Evolutionary conservation across 192 early-diverging fungal species (phyloP), one percentile per base, ranked within the genome.

Genomic region (Obelidium mucronatum): DNA sequence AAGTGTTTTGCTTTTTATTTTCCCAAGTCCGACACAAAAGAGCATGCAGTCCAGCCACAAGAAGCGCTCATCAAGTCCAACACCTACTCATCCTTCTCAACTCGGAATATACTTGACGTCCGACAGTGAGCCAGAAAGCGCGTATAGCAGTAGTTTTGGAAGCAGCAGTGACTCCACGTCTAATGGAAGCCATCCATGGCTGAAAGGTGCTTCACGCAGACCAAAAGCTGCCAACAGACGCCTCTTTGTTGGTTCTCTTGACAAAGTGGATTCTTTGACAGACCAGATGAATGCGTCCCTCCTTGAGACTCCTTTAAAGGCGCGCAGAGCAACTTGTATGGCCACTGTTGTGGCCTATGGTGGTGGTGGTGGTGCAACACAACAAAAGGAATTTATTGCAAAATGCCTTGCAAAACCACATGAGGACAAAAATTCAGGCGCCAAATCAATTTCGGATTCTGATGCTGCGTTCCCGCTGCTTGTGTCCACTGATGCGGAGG

Each of bases 21-120:
- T 36, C 15, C 40, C 13, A 28, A 66, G 64, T 42, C 64, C 64
- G 13, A 66, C 64, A 34, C 17, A 28, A 33, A 66, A 66, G 39
- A 19, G 33, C 15, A 28, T 66, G 31, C 64, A 66, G 37, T 15
- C 40, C 37, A 66, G 34, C 28, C 2, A 36, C 24, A 40, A 19
- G 39, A 66, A 66, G 39, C 64, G 34, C 22, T n/a, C 64, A 33
- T 37, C 17, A 2, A 33, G 37, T 17, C 13, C 64, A 15, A 66
- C 37, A 2, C 36, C 64, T 28, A 66, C 15, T 13, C 24, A 42
- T 8, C 64, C 64, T n/a, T 40, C 33, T 17, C 2, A n/a, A n/a
- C n/a, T n/a, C n/a, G n/a, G n/a, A n/a, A n/a, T n/a, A n/a, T n/a
- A n/a, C n/a, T n/a, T n/a, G n/a, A n/a, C n/a, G n/a, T n/a, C n/a